Conservation (phyloP, 495 filamentous ascomycete species). For the Lasiosphaeria ovina region DNA sequence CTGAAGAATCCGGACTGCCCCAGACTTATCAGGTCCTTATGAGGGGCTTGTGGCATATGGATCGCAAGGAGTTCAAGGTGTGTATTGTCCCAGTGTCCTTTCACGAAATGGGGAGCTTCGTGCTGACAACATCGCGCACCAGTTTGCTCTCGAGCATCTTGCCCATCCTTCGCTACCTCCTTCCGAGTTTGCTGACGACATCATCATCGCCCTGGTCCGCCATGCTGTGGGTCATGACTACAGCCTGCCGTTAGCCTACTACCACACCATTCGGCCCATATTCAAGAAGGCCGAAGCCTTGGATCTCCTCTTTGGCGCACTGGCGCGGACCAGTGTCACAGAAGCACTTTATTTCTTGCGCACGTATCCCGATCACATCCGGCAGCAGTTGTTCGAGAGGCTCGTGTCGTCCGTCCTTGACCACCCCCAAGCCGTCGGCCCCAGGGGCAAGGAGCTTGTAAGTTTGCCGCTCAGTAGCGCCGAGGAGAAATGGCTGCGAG, state of each 20-base stretch:
- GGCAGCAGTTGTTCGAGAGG: constrained; percentile 60
- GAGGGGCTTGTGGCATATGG: constrained; percentile 78
- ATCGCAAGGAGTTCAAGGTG: constrained; percentile 65
- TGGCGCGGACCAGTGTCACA: constrained; percentile 63
- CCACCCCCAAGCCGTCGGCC: constrained; percentile 36
- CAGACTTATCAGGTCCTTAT: constrained; percentile 72
- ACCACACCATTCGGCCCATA: constrained; percentile 65
- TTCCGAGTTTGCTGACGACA: constrained; percentile 78
- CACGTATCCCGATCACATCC: constrained; percentile 57
- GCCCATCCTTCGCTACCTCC: constrained; percentile 68
- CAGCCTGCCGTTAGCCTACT: constrained; percentile 70
- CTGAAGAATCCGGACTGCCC: constrained; percentile 50
- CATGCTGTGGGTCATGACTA: constrained; percentile 60
- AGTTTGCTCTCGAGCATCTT: constrained; percentile 69
- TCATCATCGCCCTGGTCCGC: constrained; percentile 65
- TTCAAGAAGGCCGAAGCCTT: constrained; percentile 58
- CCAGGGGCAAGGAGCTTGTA: constrained; percentile 65
- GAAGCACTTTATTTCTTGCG: constrained; percentile 75
- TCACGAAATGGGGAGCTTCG: background rate
- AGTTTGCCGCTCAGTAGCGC: constrained; percentile 63
- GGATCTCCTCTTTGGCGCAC: constrained; percentile 61
- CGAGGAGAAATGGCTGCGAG: constrained; percentile 73
- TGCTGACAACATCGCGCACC: background rate
- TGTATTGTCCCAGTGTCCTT: background rate
- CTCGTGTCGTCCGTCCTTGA: constrained; percentile 64